A percentile compares a stretch with the other conserved stretches of the same genome.
phyloP scores from a whole-genome alignment of 2,329 filamentous ascomycete genomes.

The Fonsecaea pedrosoi region DNA sequence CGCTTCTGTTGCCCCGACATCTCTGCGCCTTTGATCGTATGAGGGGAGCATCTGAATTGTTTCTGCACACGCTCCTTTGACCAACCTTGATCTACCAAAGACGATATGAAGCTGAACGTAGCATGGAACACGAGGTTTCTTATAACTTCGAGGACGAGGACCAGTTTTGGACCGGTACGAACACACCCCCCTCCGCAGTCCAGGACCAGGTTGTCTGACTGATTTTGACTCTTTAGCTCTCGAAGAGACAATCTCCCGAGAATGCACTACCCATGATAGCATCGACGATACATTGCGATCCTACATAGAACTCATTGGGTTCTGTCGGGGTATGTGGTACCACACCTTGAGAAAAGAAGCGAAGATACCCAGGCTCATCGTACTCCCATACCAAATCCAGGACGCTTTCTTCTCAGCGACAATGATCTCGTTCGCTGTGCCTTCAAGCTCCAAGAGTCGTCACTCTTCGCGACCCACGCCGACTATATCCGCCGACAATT shows the following conservation, averaged over 20 bases:
- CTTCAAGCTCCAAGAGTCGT: conserved; percentile 76
- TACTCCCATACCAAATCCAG: conserved; percentile 1
- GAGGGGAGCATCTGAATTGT: conserved; percentile 24
- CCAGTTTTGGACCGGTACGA: conserved; percentile 86
- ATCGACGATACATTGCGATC: conserved; percentile 86
- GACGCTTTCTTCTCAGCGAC: conserved; percentile 65
- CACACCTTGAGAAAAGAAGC: neutral
- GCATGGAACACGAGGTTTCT: conserved; percentile 69
- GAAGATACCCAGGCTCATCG: conserved; percentile 12
- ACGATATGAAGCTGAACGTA: conserved; percentile 49
- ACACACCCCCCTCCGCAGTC: neutral
- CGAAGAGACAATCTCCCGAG: conserved; percentile 67
- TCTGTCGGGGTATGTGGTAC: conserved; percentile 65
- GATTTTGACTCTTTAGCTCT: conserved; percentile 60
- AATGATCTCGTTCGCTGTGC: conserved; percentile 82
- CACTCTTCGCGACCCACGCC: conserved; percentile 74
- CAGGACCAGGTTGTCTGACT: conserved; percentile 8
- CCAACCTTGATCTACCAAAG: conserved; percentile 38
- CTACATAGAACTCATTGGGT: conserved; percentile 80
- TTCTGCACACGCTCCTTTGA: neutral
- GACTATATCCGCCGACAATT: conserved; percentile 93
- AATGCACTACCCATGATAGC: conserved; percentile 66
- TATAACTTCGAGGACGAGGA: conserved; percentile 77
- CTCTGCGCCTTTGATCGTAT: conserved; percentile 20
- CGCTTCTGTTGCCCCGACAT: conserved; percentile 8